phyloP scores from a whole-genome alignment of 441 rosid genomes.

The Flueggea neowawraea region DNA sequence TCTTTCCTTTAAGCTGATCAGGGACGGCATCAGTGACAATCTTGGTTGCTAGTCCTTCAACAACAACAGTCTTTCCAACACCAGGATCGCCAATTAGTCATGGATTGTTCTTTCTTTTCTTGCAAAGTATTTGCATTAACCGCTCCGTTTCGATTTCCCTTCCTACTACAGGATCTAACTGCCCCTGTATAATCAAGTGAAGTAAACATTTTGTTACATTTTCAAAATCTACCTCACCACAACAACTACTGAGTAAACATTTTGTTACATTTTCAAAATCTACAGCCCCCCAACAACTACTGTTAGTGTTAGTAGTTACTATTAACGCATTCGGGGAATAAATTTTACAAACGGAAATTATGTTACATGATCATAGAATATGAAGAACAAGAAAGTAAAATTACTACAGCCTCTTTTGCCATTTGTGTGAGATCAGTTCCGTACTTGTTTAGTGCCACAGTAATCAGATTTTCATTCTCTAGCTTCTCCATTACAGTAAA shows the following conservation, averaged over 20 bases:
- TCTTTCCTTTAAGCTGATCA: constrained; percentile 79
- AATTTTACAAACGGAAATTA: too few relatives aligned
- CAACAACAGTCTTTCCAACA: constrained; percentile 88
- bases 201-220: neutral
- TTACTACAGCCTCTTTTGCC: constrained; percentile 1
- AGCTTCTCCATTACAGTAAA: too few relatives aligned
- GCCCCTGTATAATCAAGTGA: constrained; percentile 43
- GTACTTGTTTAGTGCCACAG: too few relatives aligned
- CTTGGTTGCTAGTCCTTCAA: constrained; percentile 80
- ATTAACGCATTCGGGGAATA: too few relatives aligned
- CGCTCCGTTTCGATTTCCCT: constrained; percentile 76
- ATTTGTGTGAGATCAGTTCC: constrained; percentile 7
- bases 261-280: too few relatives aligned
- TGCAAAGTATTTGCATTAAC: constrained; percentile 71
- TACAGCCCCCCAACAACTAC: too few relatives aligned
- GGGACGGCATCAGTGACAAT: constrained; percentile 82
- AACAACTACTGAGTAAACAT: neutral
- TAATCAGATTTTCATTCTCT: too few relatives aligned
- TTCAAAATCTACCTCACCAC: neutral
- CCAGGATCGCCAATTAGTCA: constrained; percentile 94
- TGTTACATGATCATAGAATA: too few relatives aligned
- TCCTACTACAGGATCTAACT: constrained; percentile 87
- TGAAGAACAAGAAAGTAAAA: too few relatives aligned
- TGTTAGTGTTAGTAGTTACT: too few relatives aligned
- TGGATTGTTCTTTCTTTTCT: constrained; percentile 81